Base-by-base conservation (phyloP, 1,284 basidiomycete species). In the Veloboletus limbatus region DNA sequence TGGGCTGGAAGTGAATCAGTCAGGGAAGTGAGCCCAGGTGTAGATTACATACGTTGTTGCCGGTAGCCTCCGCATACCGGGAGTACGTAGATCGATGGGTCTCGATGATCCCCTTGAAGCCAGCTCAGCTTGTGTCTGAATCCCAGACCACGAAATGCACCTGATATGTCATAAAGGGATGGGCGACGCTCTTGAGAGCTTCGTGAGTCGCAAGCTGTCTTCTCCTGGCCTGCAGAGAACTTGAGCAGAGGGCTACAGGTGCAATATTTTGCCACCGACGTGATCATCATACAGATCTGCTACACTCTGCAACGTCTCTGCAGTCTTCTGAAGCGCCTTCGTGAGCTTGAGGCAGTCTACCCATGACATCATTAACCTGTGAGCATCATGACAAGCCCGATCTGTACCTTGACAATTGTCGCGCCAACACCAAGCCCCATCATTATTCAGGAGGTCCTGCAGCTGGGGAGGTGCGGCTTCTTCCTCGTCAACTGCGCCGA, bases 361-460 rank as follows among this genome's bases (percentile, higher is more conserved):
- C 28, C 27, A 41, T 10, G 35, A 32, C 24, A n/a, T 41, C 30
- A 41, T 39, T 34, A 33, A 20, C 22, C 16, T 17, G 45, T 24
- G 44, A 18, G 18, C 28, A 35, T 24, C 17, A 38, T 33, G 14
- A 16, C 30, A 16, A 30, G 27, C 33, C 42, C 13, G 28, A 27
- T 30, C 26, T 26, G 48, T 53, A 86, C 86, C 80, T 64, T 76
- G 66, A 62, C 85, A 91, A 3, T 74, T 75, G 48, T 92, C 87
- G 17, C 82, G 73, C 89, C 90, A 94, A 63, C 89, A 92, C 88
- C 91, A 90, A 2, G 86, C 89, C 1, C 86, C 83, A 17, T 88
- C 78, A 11, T 76, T 73, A 57, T 92, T 92, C 48, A 82, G 63
- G 30, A 82, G 58, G 2, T 85, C 84, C 16, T 41, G 54, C 8